Evolutionary conservation across 805 yeast species (phyloP).

Genomic region (Pichia cephalocereana): DNA sequence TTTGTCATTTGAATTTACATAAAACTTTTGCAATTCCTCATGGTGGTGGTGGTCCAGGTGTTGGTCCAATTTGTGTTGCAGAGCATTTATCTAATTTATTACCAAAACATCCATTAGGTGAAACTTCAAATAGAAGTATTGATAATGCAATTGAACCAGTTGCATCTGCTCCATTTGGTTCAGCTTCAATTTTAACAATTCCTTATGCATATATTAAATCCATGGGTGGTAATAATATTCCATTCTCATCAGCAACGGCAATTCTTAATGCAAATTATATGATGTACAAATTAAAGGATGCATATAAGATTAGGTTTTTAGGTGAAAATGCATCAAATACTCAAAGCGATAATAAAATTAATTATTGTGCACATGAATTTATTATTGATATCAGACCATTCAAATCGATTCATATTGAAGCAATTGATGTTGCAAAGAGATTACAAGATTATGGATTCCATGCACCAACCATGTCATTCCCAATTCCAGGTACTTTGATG

Average conservation of each 20-base stretch:
- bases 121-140: constrained; percentile 34
- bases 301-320: constrained; percentile 71
- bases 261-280: constrained; percentile 94
- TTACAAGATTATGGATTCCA: constrained; percentile 98
- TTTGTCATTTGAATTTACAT: constrained; percentile 93
- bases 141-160: constrained; percentile 61
- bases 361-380: constrained; percentile 94
- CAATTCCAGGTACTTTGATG: constrained; percentile 96
- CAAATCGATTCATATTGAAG: constrained; percentile 76
- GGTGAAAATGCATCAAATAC: constrained; percentile 26
- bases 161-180: constrained; percentile 91
- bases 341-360: constrained; percentile 26
- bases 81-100: constrained; percentile 70
- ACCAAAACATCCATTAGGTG: constrained; percentile 66
- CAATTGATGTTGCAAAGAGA: constrained; percentile 94
- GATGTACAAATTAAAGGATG: constrained; percentile 65
- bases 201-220: constrained; percentile 92
- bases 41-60: constrained; percentile 99
- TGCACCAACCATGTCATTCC: constrained; percentile 98
- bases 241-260: constrained; percentile 82
- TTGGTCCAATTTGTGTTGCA: constrained; percentile 94
- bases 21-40: constrained; percentile 97
- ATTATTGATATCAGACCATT: constrained; percentile 84
- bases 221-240: constrained; percentile 81
- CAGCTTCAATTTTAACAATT: constrained; percentile 87